Conservation (phyloP, 768 basidiomycete genomes). For the Mycena amicta region DNA sequence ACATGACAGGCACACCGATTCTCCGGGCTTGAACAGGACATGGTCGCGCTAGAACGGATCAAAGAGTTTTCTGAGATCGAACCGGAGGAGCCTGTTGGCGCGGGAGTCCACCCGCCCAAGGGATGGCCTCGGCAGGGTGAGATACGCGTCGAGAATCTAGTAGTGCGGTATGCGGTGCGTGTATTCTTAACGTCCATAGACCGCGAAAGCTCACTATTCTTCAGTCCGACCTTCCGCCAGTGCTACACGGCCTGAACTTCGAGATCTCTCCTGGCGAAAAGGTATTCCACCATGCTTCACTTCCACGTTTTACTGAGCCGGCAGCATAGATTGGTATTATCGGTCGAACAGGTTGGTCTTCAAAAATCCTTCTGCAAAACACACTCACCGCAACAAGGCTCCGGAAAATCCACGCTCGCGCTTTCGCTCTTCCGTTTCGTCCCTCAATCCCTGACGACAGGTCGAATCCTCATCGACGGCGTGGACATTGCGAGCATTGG, state of each 20-base stretch:
- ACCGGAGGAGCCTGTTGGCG: constrained; percentile 59
- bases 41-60: constrained; percentile 68
- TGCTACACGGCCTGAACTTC: constrained; percentile 63
- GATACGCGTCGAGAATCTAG: background rate
- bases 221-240: constrained; percentile 65
- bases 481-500: constrained; percentile 64
- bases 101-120: constrained; percentile 59
- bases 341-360: constrained; percentile 48
- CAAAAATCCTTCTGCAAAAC: no score
- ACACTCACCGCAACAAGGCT: no score
- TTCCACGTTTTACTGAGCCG: no score
- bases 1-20: constrained; percentile 63
- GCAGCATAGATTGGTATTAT: constrained; percentile 47
- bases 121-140: constrained; percentile 30
- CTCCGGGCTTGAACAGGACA: constrained; percentile 66
- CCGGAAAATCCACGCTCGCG: constrained; percentile 62
- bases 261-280: constrained; percentile 57
- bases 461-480: constrained; percentile 58
- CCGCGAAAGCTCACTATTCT: constrained; percentile 46
- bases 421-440: constrained; percentile 76
- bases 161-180: constrained; percentile 1
- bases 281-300: constrained; percentile 31
- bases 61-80: constrained; percentile 66
- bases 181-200: background rate
- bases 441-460: constrained; percentile 51